These are phyloP conservation scores for Fusarium abutilonis DNA, from an alignment of 2,329 filamentous ascomycete species.

Conservation along the genomic window DNA sequence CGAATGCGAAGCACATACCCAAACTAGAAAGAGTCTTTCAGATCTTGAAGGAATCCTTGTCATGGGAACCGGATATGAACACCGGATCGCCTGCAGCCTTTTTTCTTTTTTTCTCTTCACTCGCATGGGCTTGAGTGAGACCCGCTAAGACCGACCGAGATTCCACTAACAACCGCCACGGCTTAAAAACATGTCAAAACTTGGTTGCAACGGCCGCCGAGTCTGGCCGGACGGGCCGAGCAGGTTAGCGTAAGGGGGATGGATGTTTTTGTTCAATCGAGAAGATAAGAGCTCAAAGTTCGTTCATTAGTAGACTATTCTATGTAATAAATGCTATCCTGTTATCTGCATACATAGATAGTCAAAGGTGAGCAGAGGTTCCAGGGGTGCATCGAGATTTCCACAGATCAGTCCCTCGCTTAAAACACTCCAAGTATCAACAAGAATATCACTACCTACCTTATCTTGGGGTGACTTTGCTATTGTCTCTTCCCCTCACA, in stretches of 20 bases:
- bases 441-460: neutral
- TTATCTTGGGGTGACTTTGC: neutral
- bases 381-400: neutral
- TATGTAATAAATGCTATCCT: too few relatives aligned
- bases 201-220: constrained; percentile 33
- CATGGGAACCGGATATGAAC: constrained; percentile 17
- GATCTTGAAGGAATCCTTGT: constrained; percentile 27
- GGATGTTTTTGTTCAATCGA: neutral
- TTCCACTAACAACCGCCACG: constrained; percentile 31
- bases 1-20: neutral
- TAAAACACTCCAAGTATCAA: neutral
- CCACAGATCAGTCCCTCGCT: neutral
- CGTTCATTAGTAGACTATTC: too few relatives aligned
- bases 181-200: constrained; percentile 19
- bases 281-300: constrained; percentile 6
- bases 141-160: constrained; percentile 25
- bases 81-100: constrained; percentile 25
- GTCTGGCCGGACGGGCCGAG: constrained; percentile 36
- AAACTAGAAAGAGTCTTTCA: constrained; percentile 11
- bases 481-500: neutral
- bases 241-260: constrained; percentile 20
- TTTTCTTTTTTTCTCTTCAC: constrained; percentile 20
- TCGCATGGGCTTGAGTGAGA: constrained; percentile 14
- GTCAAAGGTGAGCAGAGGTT: neutral
- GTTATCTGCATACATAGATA: constrained; percentile 4